Conservation (phyloP, 2,329 filamentous ascomycete genomes). For the Aspergillus fischeri region DNA sequence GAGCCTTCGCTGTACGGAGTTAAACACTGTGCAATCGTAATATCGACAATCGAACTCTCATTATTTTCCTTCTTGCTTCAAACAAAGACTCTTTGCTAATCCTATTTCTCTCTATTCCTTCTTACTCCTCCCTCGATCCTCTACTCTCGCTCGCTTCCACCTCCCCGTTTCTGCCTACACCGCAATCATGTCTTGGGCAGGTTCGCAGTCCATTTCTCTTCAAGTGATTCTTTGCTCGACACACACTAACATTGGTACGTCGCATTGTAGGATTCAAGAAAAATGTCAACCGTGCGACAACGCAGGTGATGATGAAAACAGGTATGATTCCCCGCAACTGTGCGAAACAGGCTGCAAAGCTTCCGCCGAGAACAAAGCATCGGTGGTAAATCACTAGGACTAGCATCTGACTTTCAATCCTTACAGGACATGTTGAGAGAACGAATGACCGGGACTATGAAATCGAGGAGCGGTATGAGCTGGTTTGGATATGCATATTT, state of each 20-base stretch:
- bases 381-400: neutral
- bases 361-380: neutral
- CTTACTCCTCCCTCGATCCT: neutral
- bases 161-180: conserved; percentile 9
- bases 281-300: conserved; percentile 97
- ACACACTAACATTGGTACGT: conserved; percentile 5
- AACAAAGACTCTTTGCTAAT: neutral
- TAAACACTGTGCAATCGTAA: neutral
- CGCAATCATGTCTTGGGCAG: conserved; percentile 66
- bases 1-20: neutral
- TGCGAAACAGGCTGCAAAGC: neutral
- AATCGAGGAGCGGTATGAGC: conserved; percentile 76
- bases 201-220: conserved; percentile 37
- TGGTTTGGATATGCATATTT: neutral
- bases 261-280: conserved; percentile 70
- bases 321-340: conserved; percentile 47
- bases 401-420: conserved; percentile 2
- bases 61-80: neutral
- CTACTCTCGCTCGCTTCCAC: neutral
- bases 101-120: neutral
- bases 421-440: conserved; percentile 85
- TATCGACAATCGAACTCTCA: neutral
- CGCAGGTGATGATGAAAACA: conserved; percentile 99
- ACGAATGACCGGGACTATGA: conserved; percentile 99
- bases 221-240: neutral